Evolutionary conservation across 495 filamentous ascomycete species (phyloP).

Genomic region (Bathelium albidoporum): DNA sequence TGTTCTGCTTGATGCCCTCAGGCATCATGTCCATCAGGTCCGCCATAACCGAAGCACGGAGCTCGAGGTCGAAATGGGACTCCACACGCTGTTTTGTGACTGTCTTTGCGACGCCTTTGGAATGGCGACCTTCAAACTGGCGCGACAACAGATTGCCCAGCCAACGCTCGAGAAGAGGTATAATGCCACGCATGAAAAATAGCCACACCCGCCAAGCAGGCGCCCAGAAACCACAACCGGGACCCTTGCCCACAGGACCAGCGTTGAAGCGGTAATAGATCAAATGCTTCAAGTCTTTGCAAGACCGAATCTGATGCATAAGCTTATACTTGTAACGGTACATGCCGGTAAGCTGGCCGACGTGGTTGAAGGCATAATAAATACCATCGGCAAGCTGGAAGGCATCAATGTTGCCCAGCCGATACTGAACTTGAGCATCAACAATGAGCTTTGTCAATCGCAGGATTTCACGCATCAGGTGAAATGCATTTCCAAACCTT

Average conservation of each 20-base stretch:
- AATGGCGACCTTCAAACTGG: conserved; percentile 97
- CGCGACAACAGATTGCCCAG: conserved; percentile 92
- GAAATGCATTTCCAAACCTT: conserved; percentile 97
- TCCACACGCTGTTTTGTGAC: conserved; percentile 99
- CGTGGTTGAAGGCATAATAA: conserved; percentile 97
- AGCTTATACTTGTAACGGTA: conserved; percentile 99
- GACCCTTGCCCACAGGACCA: conserved; percentile 93
- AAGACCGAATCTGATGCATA: conserved; percentile 99
- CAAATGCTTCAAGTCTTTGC: conserved; percentile 98
- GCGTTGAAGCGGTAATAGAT: conserved; percentile 99
- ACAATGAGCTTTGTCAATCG: conserved; percentile 96
- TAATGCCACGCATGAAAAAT: conserved; percentile 99
- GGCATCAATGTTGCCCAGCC: conserved; percentile 95
- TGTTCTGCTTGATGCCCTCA: conserved; percentile 98
- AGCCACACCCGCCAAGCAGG: conserved; percentile 98
- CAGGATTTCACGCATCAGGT: conserved; percentile 98
- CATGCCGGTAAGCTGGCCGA: conserved; percentile 98
- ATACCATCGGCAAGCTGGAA: conserved; percentile 99
- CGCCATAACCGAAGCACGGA: conserved; percentile 96
- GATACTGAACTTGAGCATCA: conserved; percentile 96
- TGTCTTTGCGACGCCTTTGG: conserved; percentile 98
- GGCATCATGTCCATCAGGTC: conserved; percentile 99
- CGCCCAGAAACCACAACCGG: conserved; percentile 98
- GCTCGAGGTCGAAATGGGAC: conserved; percentile 95
- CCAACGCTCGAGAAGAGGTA: conserved; percentile 94